Conservation (phyloP, 2,329 filamentous ascomycete species). For the Bipolaris cookei region DNA sequence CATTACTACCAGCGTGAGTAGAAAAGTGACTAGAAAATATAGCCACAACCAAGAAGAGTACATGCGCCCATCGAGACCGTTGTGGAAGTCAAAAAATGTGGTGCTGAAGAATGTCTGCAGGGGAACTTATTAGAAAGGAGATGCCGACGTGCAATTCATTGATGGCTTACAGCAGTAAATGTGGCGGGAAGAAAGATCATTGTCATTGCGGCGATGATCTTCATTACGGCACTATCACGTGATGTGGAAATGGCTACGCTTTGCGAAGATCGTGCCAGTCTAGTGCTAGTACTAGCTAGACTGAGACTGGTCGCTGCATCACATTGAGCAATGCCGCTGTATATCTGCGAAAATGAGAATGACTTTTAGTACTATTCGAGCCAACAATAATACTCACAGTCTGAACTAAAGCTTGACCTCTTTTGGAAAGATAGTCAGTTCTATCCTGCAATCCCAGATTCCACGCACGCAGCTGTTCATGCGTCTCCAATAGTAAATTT, state of each 20-base stretch:
- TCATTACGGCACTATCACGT: conserved; percentile 30
- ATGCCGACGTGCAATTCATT: background rate
- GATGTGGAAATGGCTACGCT: conserved; percentile 19
- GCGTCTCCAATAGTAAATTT: conserved; percentile 8
- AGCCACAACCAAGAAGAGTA: conserved; percentile 31
- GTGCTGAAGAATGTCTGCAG: conserved; percentile 32
- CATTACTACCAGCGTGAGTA: conserved; percentile 17
- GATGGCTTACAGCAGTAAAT: conserved; percentile 27
- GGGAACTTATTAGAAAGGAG: background rate
- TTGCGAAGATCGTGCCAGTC: conserved; percentile 24
- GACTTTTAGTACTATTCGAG: background rate
- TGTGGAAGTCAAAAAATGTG: conserved; percentile 28
- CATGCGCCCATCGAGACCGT: conserved; percentile 6
- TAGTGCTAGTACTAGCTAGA: conserved; percentile 8
- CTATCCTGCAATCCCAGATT: conserved; percentile 19
- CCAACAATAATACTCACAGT: conserved; percentile 13
- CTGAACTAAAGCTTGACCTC: conserved; percentile 25
- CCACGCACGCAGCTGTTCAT: conserved; percentile 17
- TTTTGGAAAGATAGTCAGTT: conserved; percentile 23
- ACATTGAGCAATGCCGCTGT: conserved; percentile 30
- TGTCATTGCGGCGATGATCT: conserved; percentile 31
- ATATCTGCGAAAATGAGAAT: conserved; percentile 14
- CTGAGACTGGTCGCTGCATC: conserved; percentile 20
- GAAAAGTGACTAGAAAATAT: conserved; percentile 25
- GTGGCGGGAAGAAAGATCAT: conserved; percentile 37